Base-by-base conservation (phyloP, 441 rosid species). In the Brassica balearica region DNA sequence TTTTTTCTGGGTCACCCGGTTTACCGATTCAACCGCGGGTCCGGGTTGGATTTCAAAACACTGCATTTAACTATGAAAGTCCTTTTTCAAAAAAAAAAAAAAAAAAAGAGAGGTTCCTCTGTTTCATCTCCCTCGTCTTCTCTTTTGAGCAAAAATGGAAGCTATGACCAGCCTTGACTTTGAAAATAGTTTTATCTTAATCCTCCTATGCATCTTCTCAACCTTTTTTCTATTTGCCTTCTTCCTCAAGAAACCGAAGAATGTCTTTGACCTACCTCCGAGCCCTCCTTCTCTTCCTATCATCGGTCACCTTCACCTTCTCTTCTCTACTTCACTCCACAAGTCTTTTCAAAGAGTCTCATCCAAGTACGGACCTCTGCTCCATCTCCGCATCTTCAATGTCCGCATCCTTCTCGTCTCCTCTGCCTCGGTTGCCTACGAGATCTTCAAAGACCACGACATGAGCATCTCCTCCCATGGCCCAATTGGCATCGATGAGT, bases 371-470 rank as follows among this genome's bases (percentile, higher is more conserved):
- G 72, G 72, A 48, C 60, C 72, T 25, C 2, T 68, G 8, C 72
- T 68, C 72, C 72, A 68, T 68, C 72, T 68, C 38, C 72, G 72
- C 59, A 68, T 68, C 22, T 68, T 68, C 41, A 48, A 68, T 8
- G 38, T 48, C 72, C 72, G 22, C 19, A 23, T 68, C n/a, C 4
- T 68, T 12, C 72, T 68, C 3, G 60, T 68, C 22, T 68, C 72
- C 20, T 68, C 69, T 65, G 69, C 55, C n/a, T 38, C 69, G 9
- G 55, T 65, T 29, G 69, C 29, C 29, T 38, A 65, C 32, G 72
- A 68, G 20, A 68, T 68, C 60, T 68, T 68, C 72, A 68, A 68
- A 14, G 36, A 46, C 71, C 71, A 68, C 29, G 71, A 68, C 59
- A 23, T 23, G 59, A 46, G 10, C 71, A 2, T 66, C 56, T 41